Evolutionary conservation across 108 stramenopile genomes (phyloP).

Genomic region (Nitzschia sp.): DNA sequence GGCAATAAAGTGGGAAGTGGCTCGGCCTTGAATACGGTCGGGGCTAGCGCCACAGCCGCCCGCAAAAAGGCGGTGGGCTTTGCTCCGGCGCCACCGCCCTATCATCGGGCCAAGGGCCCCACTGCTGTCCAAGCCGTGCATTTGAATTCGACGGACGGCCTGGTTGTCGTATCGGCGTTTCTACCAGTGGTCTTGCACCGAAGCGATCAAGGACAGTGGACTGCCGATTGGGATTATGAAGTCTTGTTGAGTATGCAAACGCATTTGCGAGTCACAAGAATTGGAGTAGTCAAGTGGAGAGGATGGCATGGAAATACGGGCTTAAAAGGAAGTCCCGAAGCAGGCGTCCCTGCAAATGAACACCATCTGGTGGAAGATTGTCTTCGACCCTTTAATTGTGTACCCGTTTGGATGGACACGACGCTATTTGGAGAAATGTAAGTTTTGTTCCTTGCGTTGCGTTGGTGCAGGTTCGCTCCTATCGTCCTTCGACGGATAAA

Average conservation of each 20-base stretch:
- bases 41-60: conserved; percentile 10
- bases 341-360: conserved; percentile 79
- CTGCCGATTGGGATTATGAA: conserved; percentile 96
- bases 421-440: conserved; percentile 82
- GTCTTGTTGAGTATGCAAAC: conserved; percentile 92
- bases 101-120: conserved; percentile 24
- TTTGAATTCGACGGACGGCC: conserved; percentile 81
- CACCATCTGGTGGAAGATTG: conserved; percentile 86
- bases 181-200: conserved; percentile 83
- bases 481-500: background rate
- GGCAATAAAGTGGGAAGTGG: no score
- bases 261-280: conserved; percentile 87
- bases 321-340: conserved; percentile 37
- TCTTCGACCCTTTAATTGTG: conserved; percentile 90
- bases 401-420: conserved; percentile 94
- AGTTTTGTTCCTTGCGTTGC: no score
- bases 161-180: conserved; percentile 87
- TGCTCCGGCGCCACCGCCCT: conserved; percentile 55
- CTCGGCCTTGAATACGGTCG: conserved; percentile 6
- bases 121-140: conserved; percentile 50
- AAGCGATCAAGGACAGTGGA: conserved; percentile 62
- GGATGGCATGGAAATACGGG: conserved; percentile 87
- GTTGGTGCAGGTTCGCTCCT: no score
- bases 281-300: conserved; percentile 92
- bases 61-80: conserved; percentile 79